These are phyloP conservation scores for Plasmodium gonderi DNA, from an alignment of 169 alveolate species.

Conservation along the genomic window DNA sequence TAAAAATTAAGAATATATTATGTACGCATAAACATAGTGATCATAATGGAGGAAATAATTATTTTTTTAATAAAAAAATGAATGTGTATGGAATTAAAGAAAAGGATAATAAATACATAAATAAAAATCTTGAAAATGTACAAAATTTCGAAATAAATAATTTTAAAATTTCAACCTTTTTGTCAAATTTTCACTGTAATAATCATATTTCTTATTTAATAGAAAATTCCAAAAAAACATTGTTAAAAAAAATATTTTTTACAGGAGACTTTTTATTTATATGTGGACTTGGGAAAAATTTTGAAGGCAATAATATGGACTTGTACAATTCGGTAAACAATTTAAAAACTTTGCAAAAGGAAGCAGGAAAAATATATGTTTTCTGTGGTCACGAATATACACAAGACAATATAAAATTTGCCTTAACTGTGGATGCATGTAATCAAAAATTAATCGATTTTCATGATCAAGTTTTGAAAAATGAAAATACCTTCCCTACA, in stretches of 20 bases:
- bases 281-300: conserved; percentile 68
- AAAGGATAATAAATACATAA: conserved; percentile 32
- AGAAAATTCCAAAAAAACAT: conserved; percentile 15
- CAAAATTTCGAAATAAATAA: conserved; percentile 27
- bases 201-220: conserved; percentile 51
- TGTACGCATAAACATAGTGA: conserved; percentile 71
- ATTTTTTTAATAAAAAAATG: conserved; percentile 26
- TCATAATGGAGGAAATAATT: conserved; percentile 52
- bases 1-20: conserved; percentile 35
- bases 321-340: conserved; percentile 26
- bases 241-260: conserved; percentile 35
- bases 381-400: conserved; percentile 74
- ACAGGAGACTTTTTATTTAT: conserved; percentile 61
- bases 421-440: conserved; percentile 26
- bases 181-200: conserved; percentile 59
- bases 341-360: conserved; percentile 14
- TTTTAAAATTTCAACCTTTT: conserved; percentile 42
- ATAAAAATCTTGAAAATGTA: conserved; percentile 17
- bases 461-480: conserved; percentile 18
- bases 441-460: conserved; percentile 11
- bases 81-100: conserved; percentile 69
- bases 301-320: conserved; percentile 39
- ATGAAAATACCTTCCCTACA: conserved; percentile 1
- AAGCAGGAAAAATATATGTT: conserved; percentile 20
- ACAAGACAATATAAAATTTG: conserved; percentile 38